These are phyloP conservation scores for Neurospora discreta DNA, from an alignment of 495 filamentous ascomycete genomes.

Conservation along the genomic window DNA sequence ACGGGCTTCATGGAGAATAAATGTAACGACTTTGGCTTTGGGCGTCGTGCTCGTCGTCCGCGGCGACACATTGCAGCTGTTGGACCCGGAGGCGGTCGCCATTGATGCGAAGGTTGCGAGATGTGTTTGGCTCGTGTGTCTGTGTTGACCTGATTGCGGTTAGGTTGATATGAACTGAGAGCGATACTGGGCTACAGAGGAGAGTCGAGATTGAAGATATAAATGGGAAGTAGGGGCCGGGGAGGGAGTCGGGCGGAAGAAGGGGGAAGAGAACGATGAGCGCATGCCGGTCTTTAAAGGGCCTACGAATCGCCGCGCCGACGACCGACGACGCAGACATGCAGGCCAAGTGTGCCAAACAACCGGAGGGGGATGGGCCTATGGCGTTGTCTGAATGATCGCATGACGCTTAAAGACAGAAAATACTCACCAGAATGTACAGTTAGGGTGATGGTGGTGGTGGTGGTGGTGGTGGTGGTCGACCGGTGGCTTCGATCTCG, in stretches of 20 bases:
- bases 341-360: not conserved
- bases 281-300: not conserved
- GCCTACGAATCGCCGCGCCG: not conserved
- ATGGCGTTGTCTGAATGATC: constrained; percentile 19
- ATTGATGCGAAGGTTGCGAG: not conserved
- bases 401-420: constrained; percentile 23
- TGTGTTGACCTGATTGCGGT: not conserved
- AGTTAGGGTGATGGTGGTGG: constrained; percentile 16
- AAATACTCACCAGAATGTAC: constrained; percentile 27
- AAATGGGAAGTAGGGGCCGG: not conserved
- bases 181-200: not conserved
- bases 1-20: constrained; percentile 70
- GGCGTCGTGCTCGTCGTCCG: constrained; percentile 36
- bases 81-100: constrained; percentile 9
- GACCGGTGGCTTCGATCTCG: constrained; percentile 13
- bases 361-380: constrained; percentile 10
- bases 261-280: not conserved
- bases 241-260: not conserved
- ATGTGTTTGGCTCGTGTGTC: not conserved
- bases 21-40: constrained; percentile 79
- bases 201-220: not conserved
- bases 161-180: not conserved
- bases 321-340: not conserved
- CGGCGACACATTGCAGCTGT: constrained; percentile 36
- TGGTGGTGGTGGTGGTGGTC: constrained; percentile 20